Percentiles rank a stretch among this genome's conserved stretches.
Conservation (phyloP, 495 filamentous ascomycete genomes). For the Neurospora africana region DNA sequence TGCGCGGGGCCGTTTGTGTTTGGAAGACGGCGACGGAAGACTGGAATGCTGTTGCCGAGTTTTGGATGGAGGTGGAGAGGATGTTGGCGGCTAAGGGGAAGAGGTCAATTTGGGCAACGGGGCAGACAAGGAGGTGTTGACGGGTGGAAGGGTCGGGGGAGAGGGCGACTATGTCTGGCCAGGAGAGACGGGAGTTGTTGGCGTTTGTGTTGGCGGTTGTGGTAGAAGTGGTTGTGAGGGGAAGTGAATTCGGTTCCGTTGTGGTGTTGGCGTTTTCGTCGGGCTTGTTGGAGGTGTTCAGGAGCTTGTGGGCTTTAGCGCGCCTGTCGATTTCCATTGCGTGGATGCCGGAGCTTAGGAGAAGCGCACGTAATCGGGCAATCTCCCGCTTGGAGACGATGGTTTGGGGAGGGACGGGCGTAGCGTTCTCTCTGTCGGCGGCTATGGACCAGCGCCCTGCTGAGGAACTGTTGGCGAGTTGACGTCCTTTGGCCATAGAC, state of each 20-base stretch:
- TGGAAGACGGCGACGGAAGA: conserved; percentile 35
- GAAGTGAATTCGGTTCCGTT: background rate
- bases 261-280: conserved; percentile 1
- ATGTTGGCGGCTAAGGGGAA: conserved; percentile 59
- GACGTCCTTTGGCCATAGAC: conserved; percentile 9
- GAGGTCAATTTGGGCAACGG: conserved; percentile 49
- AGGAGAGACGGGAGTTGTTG: conserved; percentile 8
- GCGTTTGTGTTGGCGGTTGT: background rate
- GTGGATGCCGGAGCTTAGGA: conserved; percentile 77
- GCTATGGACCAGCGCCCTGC: conserved; percentile 62
- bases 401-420: conserved; percentile 21
- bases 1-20: conserved; percentile 17
- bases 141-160: conserved; percentile 13
- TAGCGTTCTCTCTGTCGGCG: conserved; percentile 40
- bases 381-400: conserved; percentile 53
- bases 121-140: conserved; percentile 24
- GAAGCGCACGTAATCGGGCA: conserved; percentile 59
- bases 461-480: conserved; percentile 17
- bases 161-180: conserved; percentile 26
- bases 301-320: conserved; percentile 37
- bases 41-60: conserved; percentile 43
- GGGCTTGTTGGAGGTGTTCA: conserved; percentile 6
- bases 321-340: conserved; percentile 65
- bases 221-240: too few species aligned
- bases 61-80: conserved; percentile 46